Evolutionary conservation across 2,329 filamentous ascomycete genomes (phyloP), one percentile per base, ranked within the genome.

Genomic region (Xenosphaeropsis pyriputrescens): DNA sequence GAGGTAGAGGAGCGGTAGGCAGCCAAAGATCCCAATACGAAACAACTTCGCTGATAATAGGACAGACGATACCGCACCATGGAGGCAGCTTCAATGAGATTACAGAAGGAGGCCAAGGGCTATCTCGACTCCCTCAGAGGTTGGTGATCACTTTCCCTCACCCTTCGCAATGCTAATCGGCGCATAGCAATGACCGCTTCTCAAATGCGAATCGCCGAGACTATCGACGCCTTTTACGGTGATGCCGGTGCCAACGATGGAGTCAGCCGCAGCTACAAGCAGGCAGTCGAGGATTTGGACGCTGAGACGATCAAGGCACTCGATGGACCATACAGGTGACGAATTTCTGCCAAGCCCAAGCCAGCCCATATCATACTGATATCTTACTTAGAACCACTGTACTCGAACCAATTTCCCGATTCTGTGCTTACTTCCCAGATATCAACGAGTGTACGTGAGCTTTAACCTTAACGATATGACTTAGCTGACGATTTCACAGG

Each of bases 181-280:
- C 22, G 7, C 17, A 19, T 47, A 86, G 89, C 91, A 49, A 98
- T 98, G 91, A 98, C 91, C 13, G 89, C 91, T 37, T 95, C 88
- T 38, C 91, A 98, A 63, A 96, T 98, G 89, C 81, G 89, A 55
- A 96, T 98, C 59, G 91, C 91, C 47, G 91, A 98, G 61, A 98
- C 91, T 15, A 98, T 98, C 61, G 91, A 98, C 63, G 91, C 91
- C 31, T 98, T 98, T 61, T 98, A 98, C 63, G 91, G 91, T 39
- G 91, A 98, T 57, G 80, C 88, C 1, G 93, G 93, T 37, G 86
- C 91, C 36, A 85, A 79, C 52, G 93, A 98, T 57, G 91, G 91
- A 39, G 91, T 98, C 41, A 93, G 84, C 61, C 75, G 89, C 57
- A 93, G 85, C 57, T 98, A 98, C 67, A 98, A 96, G 63, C 88